Evolutionary conservation across 2,329 filamentous ascomycete genomes (phyloP), one percentile per base, ranked within the genome.

Genomic region (Venturia pyrina): DNA sequence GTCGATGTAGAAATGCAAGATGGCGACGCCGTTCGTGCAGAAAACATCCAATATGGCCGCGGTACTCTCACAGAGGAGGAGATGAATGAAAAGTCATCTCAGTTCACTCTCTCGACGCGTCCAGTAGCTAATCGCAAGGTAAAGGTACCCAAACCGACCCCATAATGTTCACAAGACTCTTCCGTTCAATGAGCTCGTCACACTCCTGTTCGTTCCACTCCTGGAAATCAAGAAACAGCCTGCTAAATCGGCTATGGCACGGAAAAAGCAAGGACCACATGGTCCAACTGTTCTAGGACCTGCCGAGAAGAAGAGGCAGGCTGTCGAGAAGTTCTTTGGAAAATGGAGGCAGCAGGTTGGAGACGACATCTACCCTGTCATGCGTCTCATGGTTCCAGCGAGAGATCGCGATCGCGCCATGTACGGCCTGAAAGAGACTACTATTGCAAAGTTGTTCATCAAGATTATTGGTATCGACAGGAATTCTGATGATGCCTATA

Each of bases 341-440:
- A 84, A 86, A 74, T 99, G 95, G 95, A 86, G 93, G 48, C 86
- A 86, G 66, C 88, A 96, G 68, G 93, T 97, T 28, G 95, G 95
- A 34, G 80, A 91, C 70, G 95, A 99, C 75, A 90, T 99, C 71
- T 98, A 95, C 73, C 95, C 95, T 0, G 93, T 91, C 1, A 84
- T 99, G 75, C 87, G 95, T 24, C 83, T 99, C 60, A 96, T 98
- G 66, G 82, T 97, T 3, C 93, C 93, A 0, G 91, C 96, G 72
- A 96, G 96, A 73, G 95, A 99, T 73, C 86, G 92, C 48, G 92
- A 98, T 72, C 86, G 95, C 61, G 89, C 89, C 21, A 92, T 96
- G 80, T 99, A 98, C 72, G 91, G 93, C 0, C 81, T 99, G 50
- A 98, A 98, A 74, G 95, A 99, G 79, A 93, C 89, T 74, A 85